These are phyloP conservation scores for Diplocarpon mali DNA, from an alignment of 2,329 filamentous ascomycete genomes.

Conservation along the genomic window DNA sequence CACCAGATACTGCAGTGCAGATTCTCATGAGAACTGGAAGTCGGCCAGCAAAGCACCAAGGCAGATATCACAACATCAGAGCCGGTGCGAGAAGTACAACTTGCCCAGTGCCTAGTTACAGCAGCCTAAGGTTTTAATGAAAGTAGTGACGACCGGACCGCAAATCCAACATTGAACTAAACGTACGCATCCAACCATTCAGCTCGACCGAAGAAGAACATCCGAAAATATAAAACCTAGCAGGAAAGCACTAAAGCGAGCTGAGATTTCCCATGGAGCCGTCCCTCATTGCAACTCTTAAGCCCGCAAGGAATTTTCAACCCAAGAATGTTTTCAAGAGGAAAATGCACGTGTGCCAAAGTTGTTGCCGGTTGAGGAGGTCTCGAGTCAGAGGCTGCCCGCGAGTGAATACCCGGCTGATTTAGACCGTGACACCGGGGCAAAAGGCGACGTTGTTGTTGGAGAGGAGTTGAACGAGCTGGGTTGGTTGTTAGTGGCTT, in stretches of 20 bases:
- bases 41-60: too few relatives aligned
- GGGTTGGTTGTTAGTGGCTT: not conserved
- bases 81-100: too few relatives aligned
- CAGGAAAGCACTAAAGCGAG: too few relatives aligned
- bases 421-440: conserved; percentile 6
- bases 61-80: too few relatives aligned
- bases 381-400: not conserved
- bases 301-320: too few relatives aligned
- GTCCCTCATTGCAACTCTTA: too few relatives aligned
- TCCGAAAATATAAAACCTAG: not conserved
- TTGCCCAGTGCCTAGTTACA: not conserved
- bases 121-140: not conserved
- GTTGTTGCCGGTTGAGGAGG: too few relatives aligned
- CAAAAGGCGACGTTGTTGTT: conserved; percentile 7
- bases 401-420: not conserved
- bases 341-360: too few relatives aligned
- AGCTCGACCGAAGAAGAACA: not conserved
- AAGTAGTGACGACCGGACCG: not conserved
- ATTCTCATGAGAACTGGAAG: too few relatives aligned
- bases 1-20: too few relatives aligned
- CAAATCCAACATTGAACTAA: conserved; percentile 11
- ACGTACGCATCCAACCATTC: not conserved
- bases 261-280: too few relatives aligned
- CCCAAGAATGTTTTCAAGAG: too few relatives aligned
- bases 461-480: conserved; percentile 4